These are phyloP conservation scores for Clonostachys solani DNA, from an alignment of 2,329 filamentous ascomycete genomes.

Conservation along the genomic window DNA sequence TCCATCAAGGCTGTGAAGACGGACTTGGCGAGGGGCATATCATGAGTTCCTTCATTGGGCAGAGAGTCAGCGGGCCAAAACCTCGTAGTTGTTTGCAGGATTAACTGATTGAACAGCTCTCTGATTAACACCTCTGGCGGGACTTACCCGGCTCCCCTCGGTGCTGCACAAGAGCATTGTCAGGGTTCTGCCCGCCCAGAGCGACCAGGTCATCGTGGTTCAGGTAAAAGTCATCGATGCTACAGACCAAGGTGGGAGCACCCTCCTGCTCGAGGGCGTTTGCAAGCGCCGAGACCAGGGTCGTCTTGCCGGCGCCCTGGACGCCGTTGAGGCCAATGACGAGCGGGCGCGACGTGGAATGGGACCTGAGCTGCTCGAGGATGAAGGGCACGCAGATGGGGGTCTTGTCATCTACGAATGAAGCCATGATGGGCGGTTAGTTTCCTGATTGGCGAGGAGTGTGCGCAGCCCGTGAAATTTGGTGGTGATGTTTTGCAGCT, in stretches of 20 bases:
- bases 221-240: conserved; percentile 89
- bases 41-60: conserved; percentile 54
- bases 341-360: conserved; percentile 50
- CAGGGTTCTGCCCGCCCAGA: conserved; percentile 60
- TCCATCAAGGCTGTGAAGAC: conserved; percentile 58
- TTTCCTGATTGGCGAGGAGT: no score
- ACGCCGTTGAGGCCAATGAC: conserved; percentile 87
- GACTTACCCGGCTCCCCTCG: conserved; percentile 71
- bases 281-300: conserved; percentile 68
- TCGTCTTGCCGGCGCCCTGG: conserved; percentile 91
- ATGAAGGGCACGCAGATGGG: conserved; percentile 76
- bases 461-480: neutral
- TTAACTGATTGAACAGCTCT: no score
- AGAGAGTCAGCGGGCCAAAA: no score
- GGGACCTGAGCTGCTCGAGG: conserved; percentile 53
- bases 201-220: conserved; percentile 62
- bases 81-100: no score
- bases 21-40: conserved; percentile 57
- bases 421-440: neutral
- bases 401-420: conserved; percentile 72
- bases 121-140: no score
- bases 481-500: neutral
- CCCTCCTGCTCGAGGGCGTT: conserved; percentile 51
- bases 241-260: conserved; percentile 66
- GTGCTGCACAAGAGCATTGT: conserved; percentile 74